Evolutionary conservation across 176 grass and related monocot species (phyloP), one percentile per base, ranked within the genome.

Genomic region (Triticum urartu): DNA sequence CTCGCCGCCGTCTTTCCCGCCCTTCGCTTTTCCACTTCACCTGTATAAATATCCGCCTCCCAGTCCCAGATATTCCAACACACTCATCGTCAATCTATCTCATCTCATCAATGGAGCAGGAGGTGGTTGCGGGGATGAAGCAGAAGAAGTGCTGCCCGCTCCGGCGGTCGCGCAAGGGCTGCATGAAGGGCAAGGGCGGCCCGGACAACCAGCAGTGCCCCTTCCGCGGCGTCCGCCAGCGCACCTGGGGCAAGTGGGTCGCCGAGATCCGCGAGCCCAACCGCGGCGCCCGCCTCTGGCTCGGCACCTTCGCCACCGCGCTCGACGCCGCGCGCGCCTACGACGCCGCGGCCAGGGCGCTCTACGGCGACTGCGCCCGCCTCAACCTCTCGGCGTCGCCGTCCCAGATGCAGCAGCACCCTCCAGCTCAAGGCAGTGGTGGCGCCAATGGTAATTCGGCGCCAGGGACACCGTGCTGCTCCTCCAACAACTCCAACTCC

Each of bases 121-220:
- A 50, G 68, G 76, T 64, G 73, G 73, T 20, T 45, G 14, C 25
- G 39, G 64, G n/a, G 80, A 65, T 7, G 73, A 77, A 77, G 73
- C 73, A 77, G 73, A 87, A 83, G 9, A 93, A 89, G 86, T 95
- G 93, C 83, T 95, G 89, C 89, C 91, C 91, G 15, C 91, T 98
- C 17, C 80, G 95, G 12, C 79, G 91, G 68, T 98, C 95, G 21
- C 76, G 91, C 20, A 95, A 98, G 83, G 95, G 95, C 1, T 98
- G 95, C 93, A 98, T 98, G 93, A 98, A 95, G 89, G 95, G 95
- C 0, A 98, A 98, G 60, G 95, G 95, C 18, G 95, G 95, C 12
- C 95, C 93, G 10, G 89, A 98, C 67, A 98, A 98, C 89, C 95
- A 98, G 83, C 83, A 63, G 10, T 98, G 95, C 81, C 76, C 89